These are phyloP conservation scores for Heterobasidion parviporum DNA, from an alignment of 1,284 basidiomycete species.

Conservation along the genomic window DNA sequence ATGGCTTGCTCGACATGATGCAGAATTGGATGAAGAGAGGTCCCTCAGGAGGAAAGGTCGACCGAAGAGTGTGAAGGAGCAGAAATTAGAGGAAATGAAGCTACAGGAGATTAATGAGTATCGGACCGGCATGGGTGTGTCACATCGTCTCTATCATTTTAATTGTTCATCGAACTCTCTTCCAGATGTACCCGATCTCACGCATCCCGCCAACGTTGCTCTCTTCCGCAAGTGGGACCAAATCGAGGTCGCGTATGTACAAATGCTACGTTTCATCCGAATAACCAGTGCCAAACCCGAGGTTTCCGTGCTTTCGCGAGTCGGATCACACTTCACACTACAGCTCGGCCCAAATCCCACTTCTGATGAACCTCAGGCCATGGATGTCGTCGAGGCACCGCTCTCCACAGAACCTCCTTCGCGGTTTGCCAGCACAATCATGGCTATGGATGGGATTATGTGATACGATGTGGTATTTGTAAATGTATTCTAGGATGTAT, in stretches of 20 bases:
- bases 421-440: constrained; percentile 34
- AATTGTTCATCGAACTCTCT: not conserved
- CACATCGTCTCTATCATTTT: constrained; percentile 1
- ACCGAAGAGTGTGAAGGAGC: constrained; percentile 66
- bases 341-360: not conserved
- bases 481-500: constrained; percentile 5
- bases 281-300: constrained; percentile 52
- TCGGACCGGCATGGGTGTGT: constrained; percentile 77
- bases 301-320: constrained; percentile 41
- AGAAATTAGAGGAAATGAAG: constrained; percentile 67
- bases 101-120: constrained; percentile 66
- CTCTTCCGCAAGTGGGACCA: constrained; percentile 77
- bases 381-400: constrained; percentile 25
- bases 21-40: constrained; percentile 56
- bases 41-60: constrained; percentile 65
- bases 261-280: constrained; percentile 69
- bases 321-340: constrained; percentile 45
- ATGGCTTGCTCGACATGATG: constrained; percentile 72
- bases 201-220: constrained; percentile 61
- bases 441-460: constrained; percentile 31
- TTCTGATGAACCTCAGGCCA: constrained; percentile 14
- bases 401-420: constrained; percentile 23
- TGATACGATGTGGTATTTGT: constrained; percentile 1
- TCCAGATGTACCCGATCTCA: constrained; percentile 80
- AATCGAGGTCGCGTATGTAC: constrained; percentile 63